Evolutionary conservation across 2,329 filamentous ascomycete genomes (phyloP), one percentile per base, ranked within the genome.

Genomic region (Myriosclerotinia scirpicola): DNA sequence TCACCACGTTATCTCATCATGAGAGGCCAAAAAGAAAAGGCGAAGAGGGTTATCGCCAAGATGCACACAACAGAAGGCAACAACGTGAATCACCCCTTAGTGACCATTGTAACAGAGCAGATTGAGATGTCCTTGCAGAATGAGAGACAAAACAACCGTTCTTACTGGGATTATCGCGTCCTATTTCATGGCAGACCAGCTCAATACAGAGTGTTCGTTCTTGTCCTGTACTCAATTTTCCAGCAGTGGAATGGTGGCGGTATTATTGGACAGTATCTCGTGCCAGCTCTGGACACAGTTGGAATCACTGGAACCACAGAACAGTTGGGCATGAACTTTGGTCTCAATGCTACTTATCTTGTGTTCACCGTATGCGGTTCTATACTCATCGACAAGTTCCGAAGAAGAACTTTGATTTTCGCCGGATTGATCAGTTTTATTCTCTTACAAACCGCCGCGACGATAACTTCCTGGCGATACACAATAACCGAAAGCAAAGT

Each of bases 391-490:
- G 70, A 73, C 42, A 69, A 59, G 53, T 68, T 74, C 30, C 64
- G 67, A 7, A 60, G 73, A 54, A 75, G 80, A 34, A 82, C 78
- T 0, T 75, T 83, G 44, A 82, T 82, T 26, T 81, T 82, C 65
- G 68, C 77, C 0, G 79, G 80, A 5, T 71, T 82, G 17, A 75
- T 77, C 40, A 78, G 75, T 52, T 81, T 82, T 71, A 78, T 82
- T 26, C 65, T 80, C 67, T 75, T 81, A 61, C 80, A 83, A 68
- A 80, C 77, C 5, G 77, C 78, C 11, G 78, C 79, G 8, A 82
- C 81, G 0, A 81, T 83, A 56, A 82, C 81, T 1, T 80, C 79
- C 6, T 82, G 81, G 81, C 78, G 78, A 63, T 83, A 80, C 68
- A 73, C 50, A 46, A 9, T 48, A 62, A 36, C 46, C 52, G 30